A percentile compares a stretch with the other conserved stretches of the same genome.
phyloP scores from a whole-genome alignment of 805 yeast genomes.

The Clavispora santaluciae region DNA sequence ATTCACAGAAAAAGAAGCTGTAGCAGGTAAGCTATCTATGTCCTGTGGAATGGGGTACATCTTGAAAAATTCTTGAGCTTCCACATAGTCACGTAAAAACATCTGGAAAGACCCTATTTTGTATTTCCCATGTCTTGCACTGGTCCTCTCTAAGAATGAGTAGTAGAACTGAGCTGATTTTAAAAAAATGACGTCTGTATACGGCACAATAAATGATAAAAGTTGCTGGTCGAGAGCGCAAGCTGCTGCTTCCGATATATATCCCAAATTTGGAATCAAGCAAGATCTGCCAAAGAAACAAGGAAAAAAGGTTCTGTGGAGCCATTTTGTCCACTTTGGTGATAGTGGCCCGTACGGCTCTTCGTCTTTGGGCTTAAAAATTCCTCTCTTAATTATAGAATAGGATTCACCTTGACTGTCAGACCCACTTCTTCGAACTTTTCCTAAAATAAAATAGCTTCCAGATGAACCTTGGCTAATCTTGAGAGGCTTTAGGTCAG shows the following conservation, averaged over 20 bases:
- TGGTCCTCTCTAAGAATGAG: constrained; percentile 42
- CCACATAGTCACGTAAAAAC: constrained; percentile 52
- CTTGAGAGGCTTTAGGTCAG: constrained; percentile 43
- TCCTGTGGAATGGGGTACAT: constrained; percentile 50
- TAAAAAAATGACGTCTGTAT: constrained; percentile 52
- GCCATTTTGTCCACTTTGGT: constrained; percentile 79
- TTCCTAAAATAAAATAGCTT: constrained; percentile 48
- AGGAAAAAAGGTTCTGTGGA: constrained; percentile 69
- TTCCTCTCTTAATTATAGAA: constrained; percentile 39
- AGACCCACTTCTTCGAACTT: not conserved
- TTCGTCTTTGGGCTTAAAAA: constrained; percentile 76
- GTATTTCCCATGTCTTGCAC: constrained; percentile 4
- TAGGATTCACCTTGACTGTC: constrained; percentile 4
- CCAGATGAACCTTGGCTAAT: constrained; percentile 69
- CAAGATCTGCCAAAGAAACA: constrained; percentile 74
- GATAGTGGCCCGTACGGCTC: constrained; percentile 76
- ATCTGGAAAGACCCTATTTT: constrained; percentile 68
- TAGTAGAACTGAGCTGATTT: constrained; percentile 50
- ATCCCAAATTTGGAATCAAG: constrained; percentile 67
- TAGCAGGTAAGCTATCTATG: constrained; percentile 10
- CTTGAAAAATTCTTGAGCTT: constrained; percentile 57
- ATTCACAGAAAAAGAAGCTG: constrained; percentile 13
- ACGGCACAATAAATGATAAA: constrained; percentile 58
- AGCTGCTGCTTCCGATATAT: constrained; percentile 69
- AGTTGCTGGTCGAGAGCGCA: constrained; percentile 59